Evolutionary conservation across 345 rosid species (phyloP).

Genomic region (Carallia brachiata): DNA sequence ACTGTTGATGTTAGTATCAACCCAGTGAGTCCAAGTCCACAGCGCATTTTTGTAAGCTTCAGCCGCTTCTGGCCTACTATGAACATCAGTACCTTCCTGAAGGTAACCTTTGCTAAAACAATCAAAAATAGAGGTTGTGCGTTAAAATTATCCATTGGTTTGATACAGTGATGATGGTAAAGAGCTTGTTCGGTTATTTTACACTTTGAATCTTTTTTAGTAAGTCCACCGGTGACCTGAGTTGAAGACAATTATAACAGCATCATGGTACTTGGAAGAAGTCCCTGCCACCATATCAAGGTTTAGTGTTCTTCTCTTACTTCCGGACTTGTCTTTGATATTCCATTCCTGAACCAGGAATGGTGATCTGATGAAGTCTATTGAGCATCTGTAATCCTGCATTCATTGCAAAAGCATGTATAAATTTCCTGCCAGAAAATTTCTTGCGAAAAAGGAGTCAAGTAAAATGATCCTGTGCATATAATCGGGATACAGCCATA

Average conservation of each 20-base stretch:
- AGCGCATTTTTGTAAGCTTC: constrained; percentile 67
- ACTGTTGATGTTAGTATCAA: constrained; percentile 55
- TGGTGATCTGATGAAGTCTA: constrained; percentile 58
- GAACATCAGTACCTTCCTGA: constrained; percentile 64
- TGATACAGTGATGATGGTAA: too few relatives aligned
- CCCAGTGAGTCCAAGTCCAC: constrained; percentile 74
- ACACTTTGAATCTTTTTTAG: constrained; percentile 50
- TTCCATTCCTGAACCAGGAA: constrained; percentile 62
- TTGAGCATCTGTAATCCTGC: constrained; percentile 49
- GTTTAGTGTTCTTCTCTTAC: constrained; percentile 42
- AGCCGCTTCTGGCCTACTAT: constrained; percentile 44
- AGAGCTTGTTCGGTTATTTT: neutral
- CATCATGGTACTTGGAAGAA: constrained; percentile 35
- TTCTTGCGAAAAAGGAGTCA: too few relatives aligned
- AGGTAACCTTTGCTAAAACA: constrained; percentile 51
- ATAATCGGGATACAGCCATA: too few relatives aligned
- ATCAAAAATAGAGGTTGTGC: neutral
- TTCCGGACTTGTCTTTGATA: constrained; percentile 28
- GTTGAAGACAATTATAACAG: constrained; percentile 65
- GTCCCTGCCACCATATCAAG: constrained; percentile 49
- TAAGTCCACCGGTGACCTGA: constrained; percentile 83
- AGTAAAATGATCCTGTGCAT: too few relatives aligned
- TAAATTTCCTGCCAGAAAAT: too few relatives aligned
- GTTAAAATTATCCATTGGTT: too few relatives aligned
- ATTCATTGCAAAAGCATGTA: constrained; percentile 1